Evolutionary conservation across 441 rosid genomes (phyloP), one percentile per base, ranked within the genome.

Genomic region (Mallotus japonicus): DNA sequence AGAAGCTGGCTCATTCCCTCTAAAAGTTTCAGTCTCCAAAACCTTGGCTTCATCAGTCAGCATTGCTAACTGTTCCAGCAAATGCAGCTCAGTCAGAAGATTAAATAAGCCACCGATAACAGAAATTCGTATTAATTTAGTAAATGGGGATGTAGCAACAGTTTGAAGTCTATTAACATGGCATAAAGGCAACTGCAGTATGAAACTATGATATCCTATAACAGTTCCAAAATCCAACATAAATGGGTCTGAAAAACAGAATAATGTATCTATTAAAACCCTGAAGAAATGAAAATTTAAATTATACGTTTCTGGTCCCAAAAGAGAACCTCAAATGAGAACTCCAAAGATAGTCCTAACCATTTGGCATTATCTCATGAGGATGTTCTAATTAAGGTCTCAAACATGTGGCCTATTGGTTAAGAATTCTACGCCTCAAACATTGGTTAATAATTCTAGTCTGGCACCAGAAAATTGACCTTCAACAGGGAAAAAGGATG

Each of bases 41-140:
- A 8, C 73, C 80, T 85, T 86, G 5, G 90, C 90, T 85, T 95
- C 95, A 5, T 86, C 83, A 3, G 34, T 76, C 78, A 91, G 75
- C 89, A 81, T 74, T 53, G 85, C 81, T 53, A 90, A 77, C 96
- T 92, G 86, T 79, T 78, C 59, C 70, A 55, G n/a, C 28, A 59
- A 47, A 62, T 53, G 14, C 28, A 64, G 74, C 20, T 62, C 20
- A 46, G 0, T 67, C 62, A 65, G 32, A 28, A 34, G 37, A 22
- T 51, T 12, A 61, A 34, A 50, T 34, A 40, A 19, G 53, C n/a
- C 8, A 32, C 59, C 4, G 22, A 57, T 7, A 24, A 44, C 40
- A 11, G n/a, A 4, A 40, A 40, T 34, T 22, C 4, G n/a, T 16
- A 8, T 6, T 13, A 40, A 8, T 20, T 4, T 11, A 7, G 13